These are phyloP conservation scores for Trypanosoma cruzi DNA, from an alignment of 208 protist species.

Conservation along the genomic window DNA sequence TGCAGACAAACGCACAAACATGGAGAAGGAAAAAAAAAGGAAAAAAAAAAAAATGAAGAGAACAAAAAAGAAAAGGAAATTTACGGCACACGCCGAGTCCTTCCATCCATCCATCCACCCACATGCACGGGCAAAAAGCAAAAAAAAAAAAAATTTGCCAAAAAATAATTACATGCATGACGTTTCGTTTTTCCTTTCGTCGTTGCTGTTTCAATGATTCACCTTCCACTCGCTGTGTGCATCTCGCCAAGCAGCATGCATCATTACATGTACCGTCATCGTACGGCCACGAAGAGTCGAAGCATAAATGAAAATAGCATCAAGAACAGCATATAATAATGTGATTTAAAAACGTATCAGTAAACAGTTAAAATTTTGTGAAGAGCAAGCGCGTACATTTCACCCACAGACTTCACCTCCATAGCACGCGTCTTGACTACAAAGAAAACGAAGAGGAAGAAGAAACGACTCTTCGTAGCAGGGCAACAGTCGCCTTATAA, in stretches of 20 bases:
- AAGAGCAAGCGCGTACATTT: not conserved
- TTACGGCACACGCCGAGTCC: not conserved
- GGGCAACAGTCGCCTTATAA: slow-evolving; percentile 8
- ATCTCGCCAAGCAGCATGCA: no score
- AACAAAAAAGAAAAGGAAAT: not conserved
- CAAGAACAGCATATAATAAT: not conserved
- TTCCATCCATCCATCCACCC: not conserved
- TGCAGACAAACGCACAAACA: not conserved
- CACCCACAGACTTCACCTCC: not conserved
- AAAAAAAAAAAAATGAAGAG: slow-evolving; percentile 7
- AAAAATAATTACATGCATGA: not conserved
- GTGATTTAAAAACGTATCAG: not conserved
- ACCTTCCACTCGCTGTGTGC: no score
- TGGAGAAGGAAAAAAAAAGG: not conserved
- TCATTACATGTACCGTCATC: no score
- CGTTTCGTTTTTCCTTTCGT: not conserved
- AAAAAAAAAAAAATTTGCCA: not conserved
- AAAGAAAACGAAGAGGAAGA: not conserved
- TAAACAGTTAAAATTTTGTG: not conserved
- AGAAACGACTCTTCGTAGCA: slow-evolving; percentile 12
- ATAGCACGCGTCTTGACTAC: not conserved
- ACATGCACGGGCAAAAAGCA: not conserved
- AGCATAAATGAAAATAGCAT: no score
- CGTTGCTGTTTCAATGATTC: not conserved
- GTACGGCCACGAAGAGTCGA: no score